Base-by-base conservation (phyloP, 1,284 basidiomycete genomes). In the Pseudozyma sp. region DNA sequence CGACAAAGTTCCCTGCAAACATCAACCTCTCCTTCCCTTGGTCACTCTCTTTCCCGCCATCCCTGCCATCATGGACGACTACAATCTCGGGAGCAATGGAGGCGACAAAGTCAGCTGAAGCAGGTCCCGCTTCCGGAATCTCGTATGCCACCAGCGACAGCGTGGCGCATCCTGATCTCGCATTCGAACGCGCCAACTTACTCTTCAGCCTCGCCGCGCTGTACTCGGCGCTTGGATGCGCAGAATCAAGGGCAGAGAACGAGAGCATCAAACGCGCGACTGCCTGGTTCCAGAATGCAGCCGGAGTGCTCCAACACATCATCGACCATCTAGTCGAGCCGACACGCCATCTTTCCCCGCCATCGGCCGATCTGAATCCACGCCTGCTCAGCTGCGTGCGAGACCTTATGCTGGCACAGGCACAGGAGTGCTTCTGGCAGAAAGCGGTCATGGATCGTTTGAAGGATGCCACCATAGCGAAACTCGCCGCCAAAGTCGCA, bases 341-440 rank as follows among this genome's bases (percentile, higher is more conserved):
- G 11, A 65, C 58, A 31, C 31, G 49, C 31, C 56, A 55, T 35
- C 69, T 74, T 35, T 47, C 59, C 17, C 71, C 71, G 0, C 40
- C 66, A 1, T 68, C 48, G 4, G 39, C 30, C 65, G 85, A 73
- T 78, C 84, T 49, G 76, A 81, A 13, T 81, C 84, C 42, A 81
- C 85, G 29, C 92, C 96, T 84, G 87, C 80, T 94, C 24, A 87
- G 87, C 45, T 87, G 90, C 24, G 81, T 98, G 24, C 89, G 92
- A 77, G 88, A 87, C 71, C 88, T 97, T 57, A 92, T 94, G 89
- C 88, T 97, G 1, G 94, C 94, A 0, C 94, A 98, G 85, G 95
- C 94, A 0, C 95, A 98, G 81, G 96, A 99, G 86, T 97, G 94
- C 81, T 93, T 91, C 56, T 98, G 96, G 95, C 94, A 97, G 83